phyloP scores from a whole-genome alignment of 78 protist species.

The Acrasis kona region DNA sequence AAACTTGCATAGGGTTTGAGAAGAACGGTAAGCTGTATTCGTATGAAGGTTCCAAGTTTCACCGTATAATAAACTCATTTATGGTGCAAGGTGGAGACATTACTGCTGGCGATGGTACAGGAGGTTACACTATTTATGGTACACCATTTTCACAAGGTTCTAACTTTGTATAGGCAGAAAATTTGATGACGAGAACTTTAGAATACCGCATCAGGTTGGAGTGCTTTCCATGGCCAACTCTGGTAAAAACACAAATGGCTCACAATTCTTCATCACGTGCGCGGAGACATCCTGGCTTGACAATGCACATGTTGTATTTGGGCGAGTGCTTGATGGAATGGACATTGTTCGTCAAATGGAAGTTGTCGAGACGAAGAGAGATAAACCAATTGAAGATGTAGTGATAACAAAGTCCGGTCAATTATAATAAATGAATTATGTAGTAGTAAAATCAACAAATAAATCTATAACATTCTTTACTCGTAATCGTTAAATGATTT shows the following conservation, averaged over 20 bases:
- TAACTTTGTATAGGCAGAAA: no score
- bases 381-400: not conserved
- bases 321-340: constrained; percentile 46
- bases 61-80: constrained; percentile 39
- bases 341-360: constrained; percentile 31
- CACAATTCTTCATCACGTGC: constrained; percentile 77
- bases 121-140: constrained; percentile 45
- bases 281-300: constrained; percentile 53
- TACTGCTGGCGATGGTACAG: constrained; percentile 37
- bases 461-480: not conserved
- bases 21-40: constrained; percentile 1
- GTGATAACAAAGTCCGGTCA: constrained; percentile 9
- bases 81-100: constrained; percentile 69
- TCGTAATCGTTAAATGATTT: not conserved
- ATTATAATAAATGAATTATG: not conserved
- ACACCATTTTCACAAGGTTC: not conserved
- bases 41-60: constrained; percentile 36
- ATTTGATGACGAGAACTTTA: constrained; percentile 49
- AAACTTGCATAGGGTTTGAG: no score
- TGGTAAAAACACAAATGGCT: constrained; percentile 66
- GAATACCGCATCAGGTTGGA: constrained; percentile 40
- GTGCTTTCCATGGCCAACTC: constrained; percentile 76
- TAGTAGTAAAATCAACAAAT: not conserved
- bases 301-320: constrained; percentile 79
- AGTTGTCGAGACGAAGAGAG: not conserved